These are phyloP conservation scores for Microstroma glucosiphilum DNA, from an alignment of 1,284 basidiomycete species.

Conservation along the genomic window DNA sequence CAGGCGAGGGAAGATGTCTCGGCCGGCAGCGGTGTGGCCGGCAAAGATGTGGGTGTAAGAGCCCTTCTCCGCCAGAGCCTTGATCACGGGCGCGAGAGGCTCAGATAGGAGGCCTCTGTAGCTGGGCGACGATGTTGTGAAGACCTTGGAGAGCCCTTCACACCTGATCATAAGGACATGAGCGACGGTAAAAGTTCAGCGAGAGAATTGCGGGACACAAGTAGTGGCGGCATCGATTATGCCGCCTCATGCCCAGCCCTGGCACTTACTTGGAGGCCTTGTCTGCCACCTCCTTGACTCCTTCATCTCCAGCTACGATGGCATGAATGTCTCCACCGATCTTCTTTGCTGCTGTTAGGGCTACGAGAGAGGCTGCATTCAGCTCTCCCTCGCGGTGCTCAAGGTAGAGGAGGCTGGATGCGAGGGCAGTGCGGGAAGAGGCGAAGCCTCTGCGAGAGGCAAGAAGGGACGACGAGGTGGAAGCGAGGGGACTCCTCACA, in stretches of 20 bases:
- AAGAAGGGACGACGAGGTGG: conserved; percentile 11
- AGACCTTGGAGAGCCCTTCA: conserved; percentile 54
- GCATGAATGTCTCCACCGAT: conserved; percentile 79
- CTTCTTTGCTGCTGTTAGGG: conserved; percentile 77
- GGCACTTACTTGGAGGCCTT: conserved; percentile 68
- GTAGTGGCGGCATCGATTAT: background rate
- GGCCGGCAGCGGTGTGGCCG: conserved; percentile 68
- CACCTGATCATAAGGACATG: conserved; percentile 49
- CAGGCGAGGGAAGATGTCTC: conserved; percentile 73
- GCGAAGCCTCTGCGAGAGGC: conserved; percentile 32
- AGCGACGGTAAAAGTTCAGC: background rate
- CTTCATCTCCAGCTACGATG: conserved; percentile 71
- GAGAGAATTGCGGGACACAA: background rate
- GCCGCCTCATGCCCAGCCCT: too few species aligned
- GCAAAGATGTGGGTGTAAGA: conserved; percentile 76
- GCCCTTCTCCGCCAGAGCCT: conserved; percentile 55
- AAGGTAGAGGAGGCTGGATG: conserved; percentile 68
- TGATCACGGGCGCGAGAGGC: conserved; percentile 57
- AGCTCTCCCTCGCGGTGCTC: conserved; percentile 79
- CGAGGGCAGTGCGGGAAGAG: conserved; percentile 34
- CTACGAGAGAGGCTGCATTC: conserved; percentile 77
- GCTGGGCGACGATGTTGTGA: conserved; percentile 51
- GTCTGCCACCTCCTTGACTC: conserved; percentile 68
- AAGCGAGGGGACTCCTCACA: conserved; percentile 13
- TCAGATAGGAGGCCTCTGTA: conserved; percentile 53